Conservation (phyloP, 129 eudicot species). For the Tanacetum coccineum region DNA sequence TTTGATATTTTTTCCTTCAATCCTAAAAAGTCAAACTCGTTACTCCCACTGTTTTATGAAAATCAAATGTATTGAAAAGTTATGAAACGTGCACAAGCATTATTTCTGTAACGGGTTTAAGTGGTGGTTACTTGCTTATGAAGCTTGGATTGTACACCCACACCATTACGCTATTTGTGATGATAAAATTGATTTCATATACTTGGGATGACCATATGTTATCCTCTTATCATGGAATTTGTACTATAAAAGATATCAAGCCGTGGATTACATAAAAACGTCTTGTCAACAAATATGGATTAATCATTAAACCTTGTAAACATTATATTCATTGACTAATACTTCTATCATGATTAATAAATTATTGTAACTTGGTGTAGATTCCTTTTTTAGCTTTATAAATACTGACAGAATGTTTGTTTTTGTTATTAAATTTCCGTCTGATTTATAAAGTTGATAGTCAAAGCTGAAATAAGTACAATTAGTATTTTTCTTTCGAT, state of each 20-base stretch:
- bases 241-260: conserved; percentile 7
- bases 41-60: background rate
- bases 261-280: background rate
- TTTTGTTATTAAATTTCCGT: background rate
- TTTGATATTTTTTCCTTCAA: background rate
- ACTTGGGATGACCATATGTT: background rate
- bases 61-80: background rate
- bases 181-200: background rate
- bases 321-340: background rate
- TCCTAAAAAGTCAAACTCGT: background rate
- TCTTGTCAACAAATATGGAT: background rate
- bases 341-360: background rate
- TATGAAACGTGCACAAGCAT: background rate
- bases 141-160: background rate
- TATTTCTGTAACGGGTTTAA: background rate
- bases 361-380: background rate
- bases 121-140: background rate
- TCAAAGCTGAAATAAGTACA: background rate
- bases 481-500: background rate
- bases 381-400: background rate
- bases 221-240: background rate
- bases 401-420: conserved; percentile 3
- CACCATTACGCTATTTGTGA: no score
- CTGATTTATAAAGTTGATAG: background rate
- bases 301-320: background rate